Percentiles rank a stretch among this genome's conserved stretches.
Conservation (phyloP, 139 green algal genomes). For the Deuterostichococcus epilithicus region DNA sequence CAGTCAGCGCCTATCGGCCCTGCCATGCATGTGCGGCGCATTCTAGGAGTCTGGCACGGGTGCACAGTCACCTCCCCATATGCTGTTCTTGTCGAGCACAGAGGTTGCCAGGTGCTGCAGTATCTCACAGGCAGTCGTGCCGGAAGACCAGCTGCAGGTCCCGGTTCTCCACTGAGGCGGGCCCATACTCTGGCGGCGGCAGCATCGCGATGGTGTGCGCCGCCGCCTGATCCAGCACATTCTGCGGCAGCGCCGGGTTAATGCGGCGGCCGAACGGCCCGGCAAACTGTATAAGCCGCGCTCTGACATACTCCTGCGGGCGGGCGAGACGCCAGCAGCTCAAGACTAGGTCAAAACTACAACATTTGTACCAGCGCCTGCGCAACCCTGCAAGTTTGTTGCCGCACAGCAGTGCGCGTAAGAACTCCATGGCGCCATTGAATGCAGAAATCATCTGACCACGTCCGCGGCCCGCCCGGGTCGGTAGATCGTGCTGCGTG, state of each 20-base stretch:
- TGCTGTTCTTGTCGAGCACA: no score
- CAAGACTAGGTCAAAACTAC: neutral
- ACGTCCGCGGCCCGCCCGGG: neutral
- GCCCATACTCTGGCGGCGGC: constrained; percentile 53
- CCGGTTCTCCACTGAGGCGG: constrained; percentile 48
- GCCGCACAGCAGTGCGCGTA: neutral
- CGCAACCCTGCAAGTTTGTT: neutral
- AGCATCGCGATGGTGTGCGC: constrained; percentile 51
- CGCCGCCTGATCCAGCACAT: constrained; percentile 46
- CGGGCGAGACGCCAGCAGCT: neutral
- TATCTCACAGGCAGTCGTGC: constrained; percentile 80
- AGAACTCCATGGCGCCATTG: neutral
- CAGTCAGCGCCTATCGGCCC: no score
- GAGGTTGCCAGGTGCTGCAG: neutral
- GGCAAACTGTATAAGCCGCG: constrained; percentile 58
- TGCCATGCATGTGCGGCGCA: no score
- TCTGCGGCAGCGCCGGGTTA: constrained; percentile 33
- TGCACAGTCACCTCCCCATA: no score
- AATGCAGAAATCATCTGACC: neutral
- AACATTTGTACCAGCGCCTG: neutral
- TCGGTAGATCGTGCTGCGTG: neutral
- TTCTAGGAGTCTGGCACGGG: no score
- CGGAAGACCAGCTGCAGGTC: constrained; percentile 86
- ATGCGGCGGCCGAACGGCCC: constrained; percentile 34
- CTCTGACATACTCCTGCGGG: constrained; percentile 63